A percentile compares a stretch with the other conserved stretches of the same genome.
Evolutionary conservation across 768 basidiomycete species (phyloP).

Genomic region (Thelephora aurantiotincta): DNA sequence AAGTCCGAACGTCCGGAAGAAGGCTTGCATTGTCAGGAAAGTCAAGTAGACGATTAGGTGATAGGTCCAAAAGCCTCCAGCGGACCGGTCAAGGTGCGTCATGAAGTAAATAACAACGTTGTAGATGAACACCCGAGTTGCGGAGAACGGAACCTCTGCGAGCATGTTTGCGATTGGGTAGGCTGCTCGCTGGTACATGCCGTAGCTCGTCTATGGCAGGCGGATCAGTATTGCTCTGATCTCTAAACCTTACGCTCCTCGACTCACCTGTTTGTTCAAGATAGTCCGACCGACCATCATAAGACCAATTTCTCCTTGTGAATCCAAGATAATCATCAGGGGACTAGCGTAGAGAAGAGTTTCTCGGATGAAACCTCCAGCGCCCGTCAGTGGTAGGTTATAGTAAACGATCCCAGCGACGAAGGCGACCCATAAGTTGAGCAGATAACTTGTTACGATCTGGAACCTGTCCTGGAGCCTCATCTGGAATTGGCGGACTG

Average conservation of each 20-base stretch:
- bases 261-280: constrained; percentile 43
- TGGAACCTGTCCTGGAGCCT: constrained; percentile 69
- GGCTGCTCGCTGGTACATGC: constrained; percentile 54
- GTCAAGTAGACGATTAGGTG: constrained; percentile 51
- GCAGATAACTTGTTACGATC: constrained; percentile 51
- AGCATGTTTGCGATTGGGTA: constrained; percentile 52
- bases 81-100: constrained; percentile 28
- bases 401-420: constrained; percentile 66
- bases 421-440: constrained; percentile 40
- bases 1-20: constrained; percentile 65
- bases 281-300: constrained; percentile 67
- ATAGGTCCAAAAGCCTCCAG: constrained; percentile 37
- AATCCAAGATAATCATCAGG: constrained; percentile 54
- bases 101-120: constrained; percentile 61
- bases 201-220: constrained; percentile 31
- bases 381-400: constrained; percentile 55
- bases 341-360: constrained; percentile 64
- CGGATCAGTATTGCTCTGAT: not conserved
- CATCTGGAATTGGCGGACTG: constrained; percentile 60
- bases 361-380: constrained; percentile 80
- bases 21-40: constrained; percentile 66
- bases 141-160: constrained; percentile 58
- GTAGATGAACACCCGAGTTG: constrained; percentile 41
- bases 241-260: not conserved
- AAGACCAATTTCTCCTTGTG: constrained; percentile 47